Evolutionary conservation across 1,139 yeast species (phyloP).

Genomic region (Blastobotrys malaysiensis): DNA sequence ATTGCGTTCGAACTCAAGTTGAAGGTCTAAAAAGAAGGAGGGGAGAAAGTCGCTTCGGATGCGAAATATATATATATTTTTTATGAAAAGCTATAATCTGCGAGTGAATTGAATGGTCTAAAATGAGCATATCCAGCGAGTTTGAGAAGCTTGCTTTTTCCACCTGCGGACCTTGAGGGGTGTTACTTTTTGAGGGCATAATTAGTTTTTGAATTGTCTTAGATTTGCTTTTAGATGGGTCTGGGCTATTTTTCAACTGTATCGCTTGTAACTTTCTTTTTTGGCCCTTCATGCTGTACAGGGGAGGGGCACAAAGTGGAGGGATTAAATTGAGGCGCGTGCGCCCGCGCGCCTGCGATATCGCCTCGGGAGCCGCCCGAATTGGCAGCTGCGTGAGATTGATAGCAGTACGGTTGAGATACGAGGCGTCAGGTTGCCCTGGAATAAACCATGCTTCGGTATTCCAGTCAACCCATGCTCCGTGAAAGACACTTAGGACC

Average conservation of each 20-base stretch:
- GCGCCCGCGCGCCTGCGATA: background rate
- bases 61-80: background rate
- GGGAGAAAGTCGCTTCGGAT: background rate
- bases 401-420: background rate
- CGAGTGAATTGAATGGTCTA: background rate
- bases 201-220: background rate
- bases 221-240: background rate
- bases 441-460: background rate
- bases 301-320: background rate
- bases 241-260: background rate
- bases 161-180: background rate
- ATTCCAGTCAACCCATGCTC: background rate
- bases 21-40: background rate
- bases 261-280: background rate
- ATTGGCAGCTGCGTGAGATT: background rate
- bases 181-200: background rate
- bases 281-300: background rate
- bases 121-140: background rate
- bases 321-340: background rate
- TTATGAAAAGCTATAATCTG: background rate
- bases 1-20: background rate
- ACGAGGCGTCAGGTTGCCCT: background rate
- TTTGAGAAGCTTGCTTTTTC: background rate
- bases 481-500: background rate
- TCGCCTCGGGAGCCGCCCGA: background rate